Conservation (phyloP, 495 filamentous ascomycete genomes). For the Penicillium samsonianum region DNA sequence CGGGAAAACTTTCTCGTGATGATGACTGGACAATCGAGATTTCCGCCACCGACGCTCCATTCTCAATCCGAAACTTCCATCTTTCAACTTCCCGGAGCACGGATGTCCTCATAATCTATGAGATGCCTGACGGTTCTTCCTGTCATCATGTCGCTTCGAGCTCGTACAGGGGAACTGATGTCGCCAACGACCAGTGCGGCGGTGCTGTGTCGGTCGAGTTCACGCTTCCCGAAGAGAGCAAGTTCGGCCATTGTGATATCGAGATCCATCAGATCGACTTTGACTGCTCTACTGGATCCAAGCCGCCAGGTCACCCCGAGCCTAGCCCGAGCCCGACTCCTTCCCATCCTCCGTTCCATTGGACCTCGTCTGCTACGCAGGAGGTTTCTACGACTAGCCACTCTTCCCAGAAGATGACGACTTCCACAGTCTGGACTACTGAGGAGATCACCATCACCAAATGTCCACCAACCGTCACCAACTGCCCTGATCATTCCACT, state of each 20-base stretch:
- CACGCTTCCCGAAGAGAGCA: slow-evolving; percentile 61
- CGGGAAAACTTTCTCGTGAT: slow-evolving; percentile 51
- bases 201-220: slow-evolving; percentile 78
- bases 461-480: slow-evolving; percentile 55
- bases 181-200: slow-evolving; percentile 87
- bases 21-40: slow-evolving; percentile 48
- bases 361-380: background rate
- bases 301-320: slow-evolving; percentile 14
- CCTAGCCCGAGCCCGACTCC: slow-evolving; percentile 17
- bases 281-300: slow-evolving; percentile 62
- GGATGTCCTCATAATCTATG: slow-evolving; percentile 77
- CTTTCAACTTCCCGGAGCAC: slow-evolving; percentile 71
- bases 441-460: slow-evolving; percentile 56
- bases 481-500: slow-evolving; percentile 56
- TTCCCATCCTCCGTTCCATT: background rate
- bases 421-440: slow-evolving; percentile 59
- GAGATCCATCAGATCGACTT: slow-evolving; percentile 76
- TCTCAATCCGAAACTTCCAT: slow-evolving; percentile 73
- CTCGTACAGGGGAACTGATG: slow-evolving; percentile 59
- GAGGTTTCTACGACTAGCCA: background rate
- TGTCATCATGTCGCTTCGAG: slow-evolving; percentile 75
- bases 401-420: slow-evolving; percentile 33
- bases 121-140: slow-evolving; percentile 72
- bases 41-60: slow-evolving; percentile 52
- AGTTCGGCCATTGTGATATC: slow-evolving; percentile 60